These are phyloP conservation scores for Dothideomycetes sp. DNA, from an alignment of 2,329 filamentous ascomycete genomes.

Conservation along the genomic window DNA sequence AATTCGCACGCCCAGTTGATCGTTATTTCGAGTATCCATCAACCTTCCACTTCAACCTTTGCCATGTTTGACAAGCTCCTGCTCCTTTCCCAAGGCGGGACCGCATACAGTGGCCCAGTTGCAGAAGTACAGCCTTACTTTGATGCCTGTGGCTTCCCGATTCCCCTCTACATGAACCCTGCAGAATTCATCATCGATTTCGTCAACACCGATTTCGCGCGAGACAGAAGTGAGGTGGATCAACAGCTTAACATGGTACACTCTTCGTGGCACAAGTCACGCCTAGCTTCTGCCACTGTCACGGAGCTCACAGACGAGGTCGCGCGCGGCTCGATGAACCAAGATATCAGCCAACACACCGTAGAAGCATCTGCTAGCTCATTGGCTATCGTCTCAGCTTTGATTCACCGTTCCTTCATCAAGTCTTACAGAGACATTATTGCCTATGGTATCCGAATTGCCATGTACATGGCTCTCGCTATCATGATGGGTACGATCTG, in stretches of 20 bases:
- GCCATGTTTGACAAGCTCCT: conserved; percentile 70
- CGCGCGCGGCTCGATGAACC: conserved; percentile 22
- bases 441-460: conserved; percentile 70
- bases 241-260: conserved; percentile 44
- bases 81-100: conserved; percentile 58
- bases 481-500: conserved; percentile 86
- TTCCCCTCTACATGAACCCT: conserved; percentile 64
- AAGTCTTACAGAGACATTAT: conserved; percentile 78
- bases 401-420: conserved; percentile 69
- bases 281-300: conserved; percentile 24
- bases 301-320: conserved; percentile 23
- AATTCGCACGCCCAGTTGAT: conserved; percentile 46
- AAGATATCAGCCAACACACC: conserved; percentile 17
- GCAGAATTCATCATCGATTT: conserved; percentile 72
- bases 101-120: conserved; percentile 63
- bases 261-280: conserved; percentile 43
- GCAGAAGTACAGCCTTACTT: conserved; percentile 52
- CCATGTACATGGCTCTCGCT: conserved; percentile 71
- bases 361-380: conserved; percentile 30
- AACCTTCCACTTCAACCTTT: conserved; percentile 71
- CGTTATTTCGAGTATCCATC: conserved; percentile 74
- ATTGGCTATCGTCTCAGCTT: conserved; percentile 45
- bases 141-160: conserved; percentile 43
- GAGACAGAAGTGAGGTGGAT: conserved; percentile 36
- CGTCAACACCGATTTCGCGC: conserved; percentile 65